Evolutionary conservation across 2,329 filamentous ascomycete species (phyloP).

Genomic region (Fusarium sp.): DNA sequence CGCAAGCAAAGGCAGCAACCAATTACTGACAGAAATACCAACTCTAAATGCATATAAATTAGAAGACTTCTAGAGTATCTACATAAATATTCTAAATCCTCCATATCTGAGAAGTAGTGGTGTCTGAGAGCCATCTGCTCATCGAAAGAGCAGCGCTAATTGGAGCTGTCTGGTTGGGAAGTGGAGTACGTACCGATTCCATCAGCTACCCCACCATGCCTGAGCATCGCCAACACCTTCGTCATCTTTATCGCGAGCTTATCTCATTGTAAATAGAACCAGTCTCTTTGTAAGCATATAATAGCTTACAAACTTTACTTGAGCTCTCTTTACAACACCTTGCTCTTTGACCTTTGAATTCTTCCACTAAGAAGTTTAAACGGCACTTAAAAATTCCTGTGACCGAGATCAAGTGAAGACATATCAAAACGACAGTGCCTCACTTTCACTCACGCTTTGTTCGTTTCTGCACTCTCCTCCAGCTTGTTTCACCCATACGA

Average conservation of each 20-base stretch:
- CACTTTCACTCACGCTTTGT: background rate
- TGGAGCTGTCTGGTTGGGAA: background rate
- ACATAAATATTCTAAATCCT: too few relatives aligned
- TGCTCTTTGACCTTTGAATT: background rate
- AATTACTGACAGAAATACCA: background rate
- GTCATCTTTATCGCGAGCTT: constrained; percentile 15
- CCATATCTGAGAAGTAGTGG: background rate
- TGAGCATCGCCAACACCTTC: constrained; percentile 28
- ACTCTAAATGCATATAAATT: background rate
- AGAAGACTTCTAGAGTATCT: background rate
- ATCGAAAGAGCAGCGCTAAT: background rate
- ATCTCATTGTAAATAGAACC: background rate
- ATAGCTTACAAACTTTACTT: background rate
- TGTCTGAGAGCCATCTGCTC: background rate
- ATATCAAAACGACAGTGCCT: background rate
- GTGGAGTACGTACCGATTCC: background rate
- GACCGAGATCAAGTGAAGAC: background rate
- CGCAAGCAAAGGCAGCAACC: background rate
- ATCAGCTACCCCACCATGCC: constrained; percentile 37
- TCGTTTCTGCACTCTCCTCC: background rate
- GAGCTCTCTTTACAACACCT: background rate
- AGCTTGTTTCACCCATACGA: background rate
- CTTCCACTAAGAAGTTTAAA: too few relatives aligned
- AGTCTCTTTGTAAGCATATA: constrained; percentile 2
- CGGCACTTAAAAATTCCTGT: background rate